A percentile compares a stretch with the other conserved stretches of the same genome.
phyloP scores from a whole-genome alignment of 2,329 filamentous ascomycete species.

The Westerdykella aurantiaca region DNA sequence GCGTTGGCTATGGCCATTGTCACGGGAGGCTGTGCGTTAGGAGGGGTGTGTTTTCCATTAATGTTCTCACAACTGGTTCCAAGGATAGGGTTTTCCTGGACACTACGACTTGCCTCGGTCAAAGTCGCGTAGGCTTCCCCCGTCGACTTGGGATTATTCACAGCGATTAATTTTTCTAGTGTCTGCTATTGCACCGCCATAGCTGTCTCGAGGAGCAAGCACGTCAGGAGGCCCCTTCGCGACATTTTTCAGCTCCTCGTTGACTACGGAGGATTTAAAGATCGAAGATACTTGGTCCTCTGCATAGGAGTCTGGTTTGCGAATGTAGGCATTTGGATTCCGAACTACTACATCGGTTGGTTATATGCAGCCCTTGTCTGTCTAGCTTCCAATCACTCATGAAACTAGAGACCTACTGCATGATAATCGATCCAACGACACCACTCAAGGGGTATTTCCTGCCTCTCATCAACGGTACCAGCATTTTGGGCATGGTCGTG shows the following conservation, averaged over 20 bases:
- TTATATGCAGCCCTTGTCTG: constrained; percentile 38
- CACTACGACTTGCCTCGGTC: constrained; percentile 58
- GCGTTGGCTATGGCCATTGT: constrained; percentile 42
- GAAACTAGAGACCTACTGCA: constrained; percentile 57
- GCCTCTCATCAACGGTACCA: constrained; percentile 44
- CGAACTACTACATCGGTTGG: constrained; percentile 29
- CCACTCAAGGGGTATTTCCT: constrained; percentile 45
- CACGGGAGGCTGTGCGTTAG: constrained; percentile 36
- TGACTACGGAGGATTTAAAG: constrained; percentile 33
- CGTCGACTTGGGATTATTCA: constrained; percentile 39
- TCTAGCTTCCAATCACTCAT: constrained; percentile 22
- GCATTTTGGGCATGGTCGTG: constrained; percentile 50
- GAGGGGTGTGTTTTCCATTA: constrained; percentile 52
- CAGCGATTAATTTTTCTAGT: constrained; percentile 45
- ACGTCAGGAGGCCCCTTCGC: constrained; percentile 14
- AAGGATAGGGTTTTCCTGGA: constrained; percentile 55
- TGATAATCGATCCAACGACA: constrained; percentile 46
- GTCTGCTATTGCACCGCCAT: constrained; percentile 41
- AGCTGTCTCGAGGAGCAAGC: constrained; percentile 26
- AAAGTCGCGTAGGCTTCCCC: constrained; percentile 24
- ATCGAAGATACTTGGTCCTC: constrained; percentile 27
- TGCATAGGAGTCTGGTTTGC: constrained; percentile 23
- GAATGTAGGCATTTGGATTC: constrained; percentile 27
- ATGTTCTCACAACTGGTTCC: constrained; percentile 52
- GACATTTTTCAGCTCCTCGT: constrained; percentile 20